These are phyloP conservation scores for Hansenula sp. DNA, from an alignment of 1,139 yeast species.

Conservation along the genomic window DNA sequence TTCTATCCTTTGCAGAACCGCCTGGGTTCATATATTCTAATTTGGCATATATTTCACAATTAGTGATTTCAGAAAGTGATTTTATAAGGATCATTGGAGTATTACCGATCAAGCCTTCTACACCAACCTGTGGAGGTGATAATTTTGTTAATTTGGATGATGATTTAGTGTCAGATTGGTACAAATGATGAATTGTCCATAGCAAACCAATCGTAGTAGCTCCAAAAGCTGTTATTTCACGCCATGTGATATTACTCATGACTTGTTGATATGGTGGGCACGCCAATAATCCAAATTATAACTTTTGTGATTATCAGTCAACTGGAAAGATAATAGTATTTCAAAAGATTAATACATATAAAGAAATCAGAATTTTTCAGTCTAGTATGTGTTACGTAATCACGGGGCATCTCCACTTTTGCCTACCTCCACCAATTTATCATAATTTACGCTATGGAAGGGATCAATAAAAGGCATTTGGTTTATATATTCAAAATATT, in stretches of 20 bases:
- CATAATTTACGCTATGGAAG: no score
- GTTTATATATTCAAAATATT: no score
- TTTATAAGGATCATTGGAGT: constrained; percentile 81
- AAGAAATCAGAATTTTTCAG: no score
- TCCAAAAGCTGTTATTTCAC: constrained; percentile 19
- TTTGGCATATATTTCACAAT: constrained; percentile 83
- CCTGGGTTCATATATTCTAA: constrained; percentile 88
- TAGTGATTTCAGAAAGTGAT: constrained; percentile 71
- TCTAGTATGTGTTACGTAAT: no score
- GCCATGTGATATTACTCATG: constrained; percentile 14
- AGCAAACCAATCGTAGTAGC: constrained; percentile 13
- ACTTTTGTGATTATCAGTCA: no score
- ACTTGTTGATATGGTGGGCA: neutral
- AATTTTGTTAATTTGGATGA: constrained; percentile 10
- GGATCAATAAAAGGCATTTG: no score
- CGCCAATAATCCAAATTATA: neutral
- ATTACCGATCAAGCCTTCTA: constrained; percentile 75
- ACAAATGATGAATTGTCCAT: neutral
- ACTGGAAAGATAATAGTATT: no score
- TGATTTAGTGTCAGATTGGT: constrained; percentile 3
- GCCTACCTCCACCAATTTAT: no score
- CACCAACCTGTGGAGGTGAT: constrained; percentile 32
- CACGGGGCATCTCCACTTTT: no score
- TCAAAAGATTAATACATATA: no score
- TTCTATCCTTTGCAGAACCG: constrained; percentile 94